These are phyloP conservation scores for Sphenostylis stenocarpa DNA, from an alignment of 306 rosid genomes.

Conservation along the genomic window DNA sequence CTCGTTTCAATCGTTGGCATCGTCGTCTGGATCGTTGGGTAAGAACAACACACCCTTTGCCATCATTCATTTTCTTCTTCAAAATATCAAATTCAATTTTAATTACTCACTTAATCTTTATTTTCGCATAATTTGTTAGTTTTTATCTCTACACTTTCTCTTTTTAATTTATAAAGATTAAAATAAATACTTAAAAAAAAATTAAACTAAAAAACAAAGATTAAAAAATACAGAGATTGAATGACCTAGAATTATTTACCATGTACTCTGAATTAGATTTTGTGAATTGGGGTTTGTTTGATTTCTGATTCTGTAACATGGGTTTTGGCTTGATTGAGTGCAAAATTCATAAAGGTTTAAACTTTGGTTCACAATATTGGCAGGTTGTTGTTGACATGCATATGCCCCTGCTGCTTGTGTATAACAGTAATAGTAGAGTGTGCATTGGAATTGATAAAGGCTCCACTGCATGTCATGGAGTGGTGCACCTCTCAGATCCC, in stretches of 20 bases:
- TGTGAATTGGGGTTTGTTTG: not conserved
- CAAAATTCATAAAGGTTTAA: not conserved
- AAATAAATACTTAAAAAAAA: no score
- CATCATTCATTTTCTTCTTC: slow-evolving; percentile 12
- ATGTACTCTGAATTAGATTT: slow-evolving; percentile 21
- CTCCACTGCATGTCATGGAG: slow-evolving; percentile 84
- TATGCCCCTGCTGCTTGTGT: slow-evolving; percentile 90
- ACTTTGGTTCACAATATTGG: not conserved
- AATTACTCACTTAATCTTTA: no score
- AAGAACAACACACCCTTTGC: not conserved
- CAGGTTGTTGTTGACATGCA: slow-evolving; percentile 74
- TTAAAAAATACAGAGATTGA: not conserved
- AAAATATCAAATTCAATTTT: not conserved
- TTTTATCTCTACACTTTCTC: no score
- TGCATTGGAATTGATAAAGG: slow-evolving; percentile 70
- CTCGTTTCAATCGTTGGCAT: slow-evolving; percentile 72
- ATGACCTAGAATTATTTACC: not conserved
- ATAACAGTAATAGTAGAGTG: slow-evolving; percentile 80
- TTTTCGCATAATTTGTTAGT: no score
- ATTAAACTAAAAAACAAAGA: no score
- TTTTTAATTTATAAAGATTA: no score
- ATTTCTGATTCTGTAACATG: not conserved
- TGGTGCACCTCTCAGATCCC: slow-evolving; percentile 93
- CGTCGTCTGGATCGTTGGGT: slow-evolving; percentile 82
- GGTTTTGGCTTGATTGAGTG: slow-evolving; percentile 6